Evolutionary conservation across 2,329 filamentous ascomycete species (phyloP).

Genomic region (Alternaria infectoria): DNA sequence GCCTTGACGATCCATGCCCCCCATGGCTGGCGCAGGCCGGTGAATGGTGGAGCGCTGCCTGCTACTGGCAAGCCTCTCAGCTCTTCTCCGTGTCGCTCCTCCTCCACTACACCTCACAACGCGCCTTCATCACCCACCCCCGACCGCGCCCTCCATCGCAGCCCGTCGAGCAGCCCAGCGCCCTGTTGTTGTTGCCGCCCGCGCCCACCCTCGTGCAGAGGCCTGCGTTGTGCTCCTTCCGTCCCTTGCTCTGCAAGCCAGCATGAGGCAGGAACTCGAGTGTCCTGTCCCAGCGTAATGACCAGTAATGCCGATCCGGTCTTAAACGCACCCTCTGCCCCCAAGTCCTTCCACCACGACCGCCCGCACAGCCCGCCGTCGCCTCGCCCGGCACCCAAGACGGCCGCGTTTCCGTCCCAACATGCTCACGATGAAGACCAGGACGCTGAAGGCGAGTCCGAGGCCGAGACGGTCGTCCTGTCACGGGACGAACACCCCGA

Average conservation of each 20-base stretch:
- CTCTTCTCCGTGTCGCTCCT: slow-evolving; percentile 23
- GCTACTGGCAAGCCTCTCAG: slow-evolving; percentile 23
- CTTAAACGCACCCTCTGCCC: slow-evolving; percentile 37
- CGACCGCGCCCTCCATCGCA: slow-evolving; percentile 12
- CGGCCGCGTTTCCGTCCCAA: slow-evolving; percentile 2
- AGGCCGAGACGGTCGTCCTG: slow-evolving; percentile 59
- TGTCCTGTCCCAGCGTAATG: slow-evolving; percentile 49
- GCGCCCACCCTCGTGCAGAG: background rate
- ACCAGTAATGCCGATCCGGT: slow-evolving; percentile 48
- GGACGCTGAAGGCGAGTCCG: slow-evolving; percentile 53
- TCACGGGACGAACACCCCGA: slow-evolving; percentile 49
- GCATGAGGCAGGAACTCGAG: slow-evolving; percentile 49
- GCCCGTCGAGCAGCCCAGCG: slow-evolving; percentile 24
- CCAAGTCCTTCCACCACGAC: slow-evolving; percentile 17
- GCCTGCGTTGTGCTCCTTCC: slow-evolving; percentile 4
- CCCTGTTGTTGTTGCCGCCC: slow-evolving; percentile 26
- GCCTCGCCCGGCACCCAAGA: slow-evolving; percentile 18
- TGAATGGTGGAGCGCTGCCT: slow-evolving; percentile 26
- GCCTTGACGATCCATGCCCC: slow-evolving; percentile 20
- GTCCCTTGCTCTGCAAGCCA: slow-evolving; percentile 40
- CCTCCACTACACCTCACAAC: slow-evolving; percentile 15
- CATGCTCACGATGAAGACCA: slow-evolving; percentile 37
- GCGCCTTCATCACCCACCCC: slow-evolving; percentile 16
- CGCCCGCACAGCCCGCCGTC: slow-evolving; percentile 20
- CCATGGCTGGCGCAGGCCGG: slow-evolving; percentile 17